Evolutionary conservation across 176 grass and related monocot genomes (phyloP), one percentile per base, ranked within the genome.

Genomic region (Rhynchospora pubera): DNA sequence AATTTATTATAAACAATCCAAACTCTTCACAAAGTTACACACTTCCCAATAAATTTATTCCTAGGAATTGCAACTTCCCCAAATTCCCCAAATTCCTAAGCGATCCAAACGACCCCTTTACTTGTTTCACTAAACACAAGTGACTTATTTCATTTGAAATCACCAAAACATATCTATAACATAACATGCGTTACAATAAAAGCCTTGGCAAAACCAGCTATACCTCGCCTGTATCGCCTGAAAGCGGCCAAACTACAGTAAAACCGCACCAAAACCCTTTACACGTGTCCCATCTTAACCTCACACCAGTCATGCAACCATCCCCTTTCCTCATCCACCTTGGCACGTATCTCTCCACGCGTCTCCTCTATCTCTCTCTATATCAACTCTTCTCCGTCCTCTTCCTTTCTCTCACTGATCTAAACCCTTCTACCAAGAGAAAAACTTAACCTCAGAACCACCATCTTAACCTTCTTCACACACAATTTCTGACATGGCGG

Each of bases 191-290:
- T 55, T 55, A 30, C 22, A 75, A 75, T 39, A 52, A 26, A 28
- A 75, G 46, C 47, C 11, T 75, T 7, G 9, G 9, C 34, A 52
- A 75, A 53, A 30, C 64, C 3, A 74, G n/a, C 61, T 68, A 0
- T 34, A 85, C 84, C 91, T 93, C 91, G 89, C 84, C 61, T 48
- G 28, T 87, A 93, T 87, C 89, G 86, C 91, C 91, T 55, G 69
- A 57, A 62, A 85, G 62, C 52, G 46, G 22, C 66, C 80, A 47
- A 57, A 69, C 21, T 59, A 48, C 72, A 16, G 12, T 8, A 71
- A 70, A 58, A 84, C 42, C 68, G 60, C 28, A 55, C 76, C 57
- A 67, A 56, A 28, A 79, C 5, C n/a, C 79, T n/a, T 30, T 57
- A 65, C 90, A 92, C 87, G 87, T 94, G 89, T 89, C 87, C 13